Percentiles rank a stretch among this genome's conserved stretches.
phyloP scores from a whole-genome alignment of 1,139 yeast species.

The Taphrina deformans region DNA sequence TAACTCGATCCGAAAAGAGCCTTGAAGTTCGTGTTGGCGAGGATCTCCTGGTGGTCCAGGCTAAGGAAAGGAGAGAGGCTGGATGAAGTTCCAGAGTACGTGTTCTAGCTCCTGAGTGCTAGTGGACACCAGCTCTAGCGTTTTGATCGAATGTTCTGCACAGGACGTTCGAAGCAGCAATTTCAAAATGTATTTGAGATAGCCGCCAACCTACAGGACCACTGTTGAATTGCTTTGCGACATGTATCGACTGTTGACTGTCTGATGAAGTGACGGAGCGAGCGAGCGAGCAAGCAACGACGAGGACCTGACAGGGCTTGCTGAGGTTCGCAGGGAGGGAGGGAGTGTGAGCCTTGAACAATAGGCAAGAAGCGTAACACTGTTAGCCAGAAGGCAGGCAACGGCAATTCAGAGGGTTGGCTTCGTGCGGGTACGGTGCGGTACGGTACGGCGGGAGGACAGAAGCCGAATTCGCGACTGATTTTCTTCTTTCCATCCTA shows the following conservation, averaged over 20 bases:
- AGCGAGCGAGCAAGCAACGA: no score
- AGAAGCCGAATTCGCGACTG: background rate
- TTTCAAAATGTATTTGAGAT: background rate
- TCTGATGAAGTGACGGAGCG: no score
- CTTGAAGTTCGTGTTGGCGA: background rate
- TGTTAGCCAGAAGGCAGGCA: background rate
- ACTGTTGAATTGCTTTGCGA: background rate
- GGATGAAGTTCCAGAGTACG: background rate
- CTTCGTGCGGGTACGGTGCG: background rate
- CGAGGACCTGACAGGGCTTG: no score
- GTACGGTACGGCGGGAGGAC: no score
- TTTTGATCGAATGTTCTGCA: background rate
- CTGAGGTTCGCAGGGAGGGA: no score
- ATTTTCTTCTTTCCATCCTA: background rate
- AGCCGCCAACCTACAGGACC: background rate
- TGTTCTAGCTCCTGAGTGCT: background rate
- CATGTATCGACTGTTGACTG: background rate
- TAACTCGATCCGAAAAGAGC: background rate
- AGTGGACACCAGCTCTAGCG: background rate
- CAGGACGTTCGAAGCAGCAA: background rate
- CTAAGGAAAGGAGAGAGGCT: background rate
- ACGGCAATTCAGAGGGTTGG: background rate
- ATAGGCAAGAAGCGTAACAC: background rate
- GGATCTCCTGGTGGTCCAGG: background rate
- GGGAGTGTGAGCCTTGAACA: background rate